phyloP scores from a whole-genome alignment of 441 rosid species.

The Euphorbia schlechtendalii region DNA sequence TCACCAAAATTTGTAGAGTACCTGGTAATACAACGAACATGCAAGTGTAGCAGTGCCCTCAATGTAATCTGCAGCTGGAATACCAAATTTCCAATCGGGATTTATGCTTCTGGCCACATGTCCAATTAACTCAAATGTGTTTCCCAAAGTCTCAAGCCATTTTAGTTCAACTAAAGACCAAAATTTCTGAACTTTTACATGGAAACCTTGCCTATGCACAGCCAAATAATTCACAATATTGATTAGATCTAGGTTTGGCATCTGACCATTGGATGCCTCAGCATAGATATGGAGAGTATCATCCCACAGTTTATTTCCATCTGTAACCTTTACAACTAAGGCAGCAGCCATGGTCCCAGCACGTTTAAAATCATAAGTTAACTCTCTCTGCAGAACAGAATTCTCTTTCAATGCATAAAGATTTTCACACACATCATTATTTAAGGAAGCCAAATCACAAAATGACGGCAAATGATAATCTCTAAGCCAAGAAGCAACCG shows the following conservation, averaged over 20 bases:
- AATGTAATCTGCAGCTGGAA: constrained; percentile 69
- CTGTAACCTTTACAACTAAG: constrained; percentile 67
- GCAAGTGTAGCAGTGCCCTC: constrained; percentile 88
- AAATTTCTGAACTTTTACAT: constrained; percentile 59
- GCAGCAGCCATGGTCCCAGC: constrained; percentile 97
- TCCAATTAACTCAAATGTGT: constrained; percentile 54
- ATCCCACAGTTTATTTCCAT: constrained; percentile 44
- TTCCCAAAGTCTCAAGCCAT: constrained; percentile 54
- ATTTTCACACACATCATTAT: constrained; percentile 30
- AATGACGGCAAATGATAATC: constrained; percentile 76
- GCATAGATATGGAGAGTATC: constrained; percentile 68
- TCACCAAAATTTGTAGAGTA: constrained; percentile 19
- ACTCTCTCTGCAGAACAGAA: constrained; percentile 21
- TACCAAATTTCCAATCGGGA: constrained; percentile 71
- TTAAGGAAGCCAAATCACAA: constrained; percentile 25
- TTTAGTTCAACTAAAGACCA: constrained; percentile 47
- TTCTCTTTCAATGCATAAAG: constrained; percentile 22
- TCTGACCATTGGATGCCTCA: constrained; percentile 95
- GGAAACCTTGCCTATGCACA: constrained; percentile 81
- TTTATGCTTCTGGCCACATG: constrained; percentile 49
- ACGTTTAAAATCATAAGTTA: constrained; percentile 46
- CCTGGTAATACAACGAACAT: constrained; percentile 86
- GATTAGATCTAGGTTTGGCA: constrained; percentile 94
- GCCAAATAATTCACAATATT: constrained; percentile 84
- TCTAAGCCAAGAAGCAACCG: constrained; percentile 80